Evolutionary conservation across 225 moss, liverwort and hornwort species (phyloP).

Genomic region (Physcomitrium patens): DNA sequence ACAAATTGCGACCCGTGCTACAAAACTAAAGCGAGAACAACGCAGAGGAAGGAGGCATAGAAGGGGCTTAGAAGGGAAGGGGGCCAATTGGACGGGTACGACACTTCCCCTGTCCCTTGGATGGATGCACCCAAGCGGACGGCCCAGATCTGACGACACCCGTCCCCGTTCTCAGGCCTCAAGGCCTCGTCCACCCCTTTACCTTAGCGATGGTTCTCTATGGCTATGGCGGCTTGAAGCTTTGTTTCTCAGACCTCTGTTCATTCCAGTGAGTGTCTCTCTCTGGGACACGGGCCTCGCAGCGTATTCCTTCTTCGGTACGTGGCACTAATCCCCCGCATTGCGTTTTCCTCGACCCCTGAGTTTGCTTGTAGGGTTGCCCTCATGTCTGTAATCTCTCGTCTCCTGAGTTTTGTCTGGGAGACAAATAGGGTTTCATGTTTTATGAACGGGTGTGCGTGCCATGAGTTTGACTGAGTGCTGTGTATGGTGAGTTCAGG

Average conservation of each 20-base stretch:
- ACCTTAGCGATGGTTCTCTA: background rate
- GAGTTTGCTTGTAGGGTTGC: background rate
- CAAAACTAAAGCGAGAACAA: no score
- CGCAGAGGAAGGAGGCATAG: no score
- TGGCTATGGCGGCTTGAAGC: conserved; percentile 29
- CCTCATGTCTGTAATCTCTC: background rate
- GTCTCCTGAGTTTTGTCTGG: background rate
- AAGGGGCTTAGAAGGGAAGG: no score
- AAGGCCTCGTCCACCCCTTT: background rate
- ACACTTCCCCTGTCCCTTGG: no score
- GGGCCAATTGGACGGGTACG: no score
- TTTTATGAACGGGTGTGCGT: background rate
- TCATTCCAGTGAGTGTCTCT: background rate
- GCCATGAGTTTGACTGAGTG: background rate
- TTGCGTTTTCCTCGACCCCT: background rate
- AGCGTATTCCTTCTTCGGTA: conserved; percentile 22
- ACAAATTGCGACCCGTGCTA: no score
- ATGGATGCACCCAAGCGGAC: background rate
- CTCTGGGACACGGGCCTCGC: background rate
- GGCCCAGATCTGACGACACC: conserved; percentile 27
- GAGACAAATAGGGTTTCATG: conserved; percentile 9
- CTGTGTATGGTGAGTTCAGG: conserved; percentile 5
- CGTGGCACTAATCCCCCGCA: background rate
- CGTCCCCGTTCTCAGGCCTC: conserved; percentile 7
- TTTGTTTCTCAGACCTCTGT: background rate